Evolutionary conservation across 2,329 filamentous ascomycete species (phyloP), one percentile per base, ranked within the genome.

Genomic region (Alternaria postmessia): DNA sequence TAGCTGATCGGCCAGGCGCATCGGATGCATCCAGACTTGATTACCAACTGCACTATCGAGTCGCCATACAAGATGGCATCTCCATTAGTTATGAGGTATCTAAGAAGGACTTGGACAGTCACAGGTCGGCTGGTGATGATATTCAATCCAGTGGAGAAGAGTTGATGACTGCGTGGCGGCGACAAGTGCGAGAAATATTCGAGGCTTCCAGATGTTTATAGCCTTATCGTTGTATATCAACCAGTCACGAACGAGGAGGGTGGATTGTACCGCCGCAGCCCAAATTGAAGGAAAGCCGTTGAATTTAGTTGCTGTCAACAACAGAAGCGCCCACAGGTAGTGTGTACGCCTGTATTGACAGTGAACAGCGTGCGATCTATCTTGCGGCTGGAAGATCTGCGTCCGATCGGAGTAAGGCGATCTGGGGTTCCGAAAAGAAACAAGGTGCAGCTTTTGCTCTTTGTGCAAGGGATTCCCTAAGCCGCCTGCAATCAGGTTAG

Each of bases 41-140:
- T 22, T 60, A 57, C 26, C 28, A 30, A n/a, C 16, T 60, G 46
- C 43, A 57, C 18, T 60, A 57, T 12, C 53, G 36, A 26, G 41
- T 51, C 26, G 28, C 28, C 26, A 46, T 44, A 34, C 53, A 46
- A 9, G 36, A 57, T 26, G 24, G 30, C 44, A 52, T 48, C 0
- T 20, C 46, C 7, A 12, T 47, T 26, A 46, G 16, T 42, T 51
- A 53, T 41, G 20, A 38, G 12, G 11, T 57, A 34, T 57, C 47
- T 12, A 51, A 34, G 6, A 12, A 52, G 7, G 42, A 57, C 12
- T 34, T 57, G n/a, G 20, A 41, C 26, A 36, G 38, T 14, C 18
- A 39, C 12, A 20, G 38, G 18, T 30, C 26, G 16, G 30, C 30
- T 18, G 39, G 53, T 36, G 18, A 30, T n/a, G 24, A 41, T 20